Base-by-base conservation (phyloP, 2,329 filamentous ascomycete genomes). In the Apiospora marii region DNA sequence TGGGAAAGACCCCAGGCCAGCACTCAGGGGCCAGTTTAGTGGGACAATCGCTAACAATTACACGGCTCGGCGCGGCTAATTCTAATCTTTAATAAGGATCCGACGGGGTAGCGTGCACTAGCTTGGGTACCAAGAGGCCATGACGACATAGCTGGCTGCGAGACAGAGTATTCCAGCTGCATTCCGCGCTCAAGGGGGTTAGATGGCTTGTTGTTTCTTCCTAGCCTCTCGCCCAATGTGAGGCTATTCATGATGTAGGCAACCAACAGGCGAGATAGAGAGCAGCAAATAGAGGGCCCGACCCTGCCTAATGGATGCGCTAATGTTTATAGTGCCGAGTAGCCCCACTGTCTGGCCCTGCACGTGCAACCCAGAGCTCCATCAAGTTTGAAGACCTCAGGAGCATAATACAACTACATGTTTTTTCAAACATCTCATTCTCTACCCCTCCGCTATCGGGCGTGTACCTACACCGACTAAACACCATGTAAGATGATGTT, bases 1-100 rank as follows among this genome's bases (percentile, higher is more conserved):
- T n/a, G n/a, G n/a, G 13, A 24, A 30, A 30, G 24, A 58, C 24
- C 51, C 24, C 24, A 58, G 51, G 27, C 13, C 48, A 51, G n/a
- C 10, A 51, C 48, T 51, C 48, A 51, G 48, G 48, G 51, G 51
- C 30, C 51, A 30, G 30, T 58, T 58, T 53, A 3, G 48, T 48
- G 46, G 19, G 46, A 22, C 46, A 4, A 12, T 51, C 49, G 13
- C n/a, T 51, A 4, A 51, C 7, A 51, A 24, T 51, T 24, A 24
- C 49, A 51, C 49, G 51, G 51, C 24, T 58, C 51, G 51, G 51
- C 51, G 51, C 51, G 51, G 27, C 48, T 24, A 51, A 51, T 51
- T 51, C 48, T 58, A 58, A 58, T 30, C 51, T 58, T 58, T 58
- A 58, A 30, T 58, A 58, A 58, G 24, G 51, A 58, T 58, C 51